Base-by-base conservation (phyloP, 1,284 basidiomycete species). In the Trichosporon ovoides region DNA sequence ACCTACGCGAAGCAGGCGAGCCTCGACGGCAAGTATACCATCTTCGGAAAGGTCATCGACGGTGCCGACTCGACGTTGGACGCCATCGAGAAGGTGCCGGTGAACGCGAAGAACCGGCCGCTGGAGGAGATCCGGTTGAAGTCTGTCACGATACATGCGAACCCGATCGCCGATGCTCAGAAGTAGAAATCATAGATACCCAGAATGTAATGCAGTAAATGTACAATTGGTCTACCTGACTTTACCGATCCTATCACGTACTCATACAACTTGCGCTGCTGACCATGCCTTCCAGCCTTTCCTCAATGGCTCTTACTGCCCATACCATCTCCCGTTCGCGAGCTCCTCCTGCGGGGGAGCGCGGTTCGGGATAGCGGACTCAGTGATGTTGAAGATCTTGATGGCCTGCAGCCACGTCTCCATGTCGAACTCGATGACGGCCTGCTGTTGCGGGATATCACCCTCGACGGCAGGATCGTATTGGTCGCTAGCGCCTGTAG, bases 41-140 rank as follows among this genome's bases (percentile, higher is more conserved):
- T 97, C 62, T 87, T 97, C 66, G 93, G 91, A 16, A 81, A 80
- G 53, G 91, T 97, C n/a, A 97, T 97, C 66, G 93, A 97, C 71
- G 93, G 93, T 16, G 83, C 83, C 14, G 92, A 97, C 72, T 85
- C 88, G 7, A 89, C 92, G 1, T 79, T 97, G 40, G 93, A 96
- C 68, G 81, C 83, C 12, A 91, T 96, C 83, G 95, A 98, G 74
- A 85, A 86, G 28, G 86, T 87, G 0, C 91, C 91, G 0, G 94
- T 98, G 49, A 92, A 86, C 72, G 83, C 85, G 55, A 98, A 97
- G 79, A 91, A 94, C 75, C 79, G 90, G 58, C 95, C 95, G 0
- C 74, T 91, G 24, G 83, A 81, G 54, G 92, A 96, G 69, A 88
- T 98, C 73, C 88, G 84, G 69, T 78, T 96, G 62, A 40, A 38